phyloP scores from a whole-genome alignment of 257 asterid species.

The Ilex aquifolium region DNA sequence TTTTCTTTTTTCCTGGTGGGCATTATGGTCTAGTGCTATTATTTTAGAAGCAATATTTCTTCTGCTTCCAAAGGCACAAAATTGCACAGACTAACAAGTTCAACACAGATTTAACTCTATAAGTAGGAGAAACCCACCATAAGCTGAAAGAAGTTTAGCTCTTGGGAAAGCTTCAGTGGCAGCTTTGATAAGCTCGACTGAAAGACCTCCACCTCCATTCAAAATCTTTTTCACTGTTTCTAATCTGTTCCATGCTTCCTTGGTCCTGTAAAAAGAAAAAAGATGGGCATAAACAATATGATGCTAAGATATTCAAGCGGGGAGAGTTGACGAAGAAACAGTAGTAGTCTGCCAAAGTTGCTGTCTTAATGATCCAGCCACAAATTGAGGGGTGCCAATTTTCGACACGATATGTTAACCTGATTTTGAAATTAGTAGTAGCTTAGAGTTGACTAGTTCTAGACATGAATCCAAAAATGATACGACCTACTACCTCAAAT shows the following conservation, averaged over 20 bases:
- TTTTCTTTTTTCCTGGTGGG: no score
- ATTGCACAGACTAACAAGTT: background rate
- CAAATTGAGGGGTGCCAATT: no score
- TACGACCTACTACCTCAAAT: no score
- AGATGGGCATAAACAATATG: background rate
- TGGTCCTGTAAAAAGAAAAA: slow-evolving; percentile 27
- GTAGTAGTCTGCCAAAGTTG: background rate
- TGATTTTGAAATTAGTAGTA: no score
- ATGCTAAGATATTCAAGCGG: background rate
- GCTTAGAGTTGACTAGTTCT: no score
- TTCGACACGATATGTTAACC: no score
- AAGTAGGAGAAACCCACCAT: slow-evolving; percentile 41
- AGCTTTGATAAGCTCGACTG: slow-evolving; percentile 34
- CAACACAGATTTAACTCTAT: background rate
- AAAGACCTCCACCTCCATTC: slow-evolving; percentile 87
- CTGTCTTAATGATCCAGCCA: background rate
- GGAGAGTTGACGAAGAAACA: background rate
- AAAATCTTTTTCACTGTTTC: slow-evolving; percentile 58
- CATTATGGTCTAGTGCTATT: no score
- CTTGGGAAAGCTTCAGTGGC: slow-evolving; percentile 55
- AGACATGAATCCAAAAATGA: no score
- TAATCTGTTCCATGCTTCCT: slow-evolving; percentile 18
- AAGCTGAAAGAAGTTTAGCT: slow-evolving; percentile 71
- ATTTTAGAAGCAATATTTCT: background rate
- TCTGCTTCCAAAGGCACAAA: background rate